Base-by-base conservation (phyloP, 208 protist species). In the Acanthamoeba royreba region DNA sequence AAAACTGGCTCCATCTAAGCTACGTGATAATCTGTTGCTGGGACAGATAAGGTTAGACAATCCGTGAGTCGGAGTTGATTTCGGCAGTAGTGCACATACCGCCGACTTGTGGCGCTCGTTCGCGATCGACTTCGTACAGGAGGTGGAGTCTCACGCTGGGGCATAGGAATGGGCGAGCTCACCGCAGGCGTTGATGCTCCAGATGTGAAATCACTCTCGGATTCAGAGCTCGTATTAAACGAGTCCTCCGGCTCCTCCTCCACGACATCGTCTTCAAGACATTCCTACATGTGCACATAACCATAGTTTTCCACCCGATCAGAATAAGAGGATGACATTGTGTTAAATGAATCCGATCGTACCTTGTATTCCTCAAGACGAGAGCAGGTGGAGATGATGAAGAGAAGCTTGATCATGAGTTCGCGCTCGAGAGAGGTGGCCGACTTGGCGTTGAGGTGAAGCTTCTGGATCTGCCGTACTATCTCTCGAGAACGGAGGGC, bases 381-480 rank as follows among this genome's bases (percentile, higher is more conserved):
- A 31, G 77, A 86, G 46, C 77, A 86, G 0, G 46, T 55, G 43
- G 77, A 86, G 53, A 86, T 86, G 77, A 86, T 86, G 77, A 86
- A 86, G n/a, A 86, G 77, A 28, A 86, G 77, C 77, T 86, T 86
- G 28, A 86, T 86, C 77, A 86, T 86, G 77, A 86, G 77, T 45
- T 86, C 77, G 7, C 46, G 46, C 25, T 86, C 77, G n/a, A 86
- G 77, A 25, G 40, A 55, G 8, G 77, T 86, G 40, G 77, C 77
- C 4, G 40, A 40, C 77, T 86, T n/a, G 40, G 63, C 63, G 77
- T 86, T 86, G 77, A 86, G 77, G n/a, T 53, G 77, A 9, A 86
- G 77, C 77, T 86, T 86, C 46, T 86, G 77, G 17, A 86, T 86
- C 17, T 86, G 77, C 42, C 77, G 19, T n/a, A 86, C 46, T 17